A percentile compares a stretch with the other conserved stretches of the same genome.
Evolutionary conservation across 257 asterid species (phyloP).

Genomic region (Oldenlandia corymbosa): DNA sequence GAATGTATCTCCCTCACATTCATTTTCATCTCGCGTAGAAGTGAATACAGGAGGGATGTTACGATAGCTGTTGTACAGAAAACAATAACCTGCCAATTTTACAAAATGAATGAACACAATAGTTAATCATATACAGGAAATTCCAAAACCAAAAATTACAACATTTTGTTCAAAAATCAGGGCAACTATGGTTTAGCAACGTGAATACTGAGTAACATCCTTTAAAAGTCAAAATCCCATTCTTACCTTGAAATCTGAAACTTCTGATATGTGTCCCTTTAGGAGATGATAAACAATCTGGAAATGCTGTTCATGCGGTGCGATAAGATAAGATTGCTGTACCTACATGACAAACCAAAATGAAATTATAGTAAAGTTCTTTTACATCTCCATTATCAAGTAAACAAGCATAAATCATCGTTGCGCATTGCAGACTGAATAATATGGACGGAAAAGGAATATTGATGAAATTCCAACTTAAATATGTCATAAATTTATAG

Average conservation of each 20-base stretch:
- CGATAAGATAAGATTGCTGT: constrained; percentile 67
- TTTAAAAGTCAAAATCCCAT: constrained; percentile 11
- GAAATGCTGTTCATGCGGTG: constrained; percentile 71
- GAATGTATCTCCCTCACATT: constrained; percentile 79
- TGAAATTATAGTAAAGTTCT: constrained; percentile 2
- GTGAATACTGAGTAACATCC: constrained; percentile 7
- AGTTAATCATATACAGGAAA: constrained; percentile 5
- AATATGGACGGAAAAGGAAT: neutral
- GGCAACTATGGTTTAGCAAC: neutral
- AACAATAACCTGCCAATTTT: constrained; percentile 51
- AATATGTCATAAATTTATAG: neutral
- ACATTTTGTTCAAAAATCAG: neutral
- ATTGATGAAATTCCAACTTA: neutral
- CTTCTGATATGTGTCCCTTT: constrained; percentile 58
- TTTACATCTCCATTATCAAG: neutral
- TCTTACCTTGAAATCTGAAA: constrained; percentile 68
- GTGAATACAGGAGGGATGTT: constrained; percentile 77
- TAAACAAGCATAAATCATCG: neutral
- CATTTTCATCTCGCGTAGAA: constrained; percentile 69
- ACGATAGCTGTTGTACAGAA: constrained; percentile 83
- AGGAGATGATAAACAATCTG: constrained; percentile 63
- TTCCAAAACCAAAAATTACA: neutral
- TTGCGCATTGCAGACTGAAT: neutral
- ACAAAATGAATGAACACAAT: constrained; percentile 13
- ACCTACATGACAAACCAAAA: constrained; percentile 45